Base-by-base conservation (phyloP, 352 stramenopile species). In the Phytophthora cactorum region DNA sequence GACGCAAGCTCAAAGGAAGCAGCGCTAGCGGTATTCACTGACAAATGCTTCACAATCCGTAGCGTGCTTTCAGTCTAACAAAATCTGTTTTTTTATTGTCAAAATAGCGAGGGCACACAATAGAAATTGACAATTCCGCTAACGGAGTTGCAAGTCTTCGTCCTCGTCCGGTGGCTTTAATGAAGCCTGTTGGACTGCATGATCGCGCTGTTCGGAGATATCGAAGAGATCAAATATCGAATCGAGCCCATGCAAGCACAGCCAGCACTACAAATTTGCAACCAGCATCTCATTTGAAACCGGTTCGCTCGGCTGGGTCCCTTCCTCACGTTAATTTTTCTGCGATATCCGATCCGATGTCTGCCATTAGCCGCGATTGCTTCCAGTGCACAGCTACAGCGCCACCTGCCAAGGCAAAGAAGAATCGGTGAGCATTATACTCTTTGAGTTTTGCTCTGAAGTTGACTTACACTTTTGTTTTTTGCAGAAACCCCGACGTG, bases 151-250 rank as follows among this genome's bases (percentile, higher is more conserved):
- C 66, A 14, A 77, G 59, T 22, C 54, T 93, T 41, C 76, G 75
- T 14, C 46, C 72, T 41, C 74, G 76, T 5, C 63, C 74, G 12
- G 74, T 89, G 22, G 27, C 72, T 31, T 65, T 78, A 28, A 72
- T 83, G 36, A 86, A 89, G 8, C 52, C 84, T 59, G 78, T 91
- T n/a, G 65, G 68, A 5, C 68, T 68, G 11, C 86, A 81, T 22
- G 85, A 91, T 36, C 79, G 85, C 29, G 81, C 81, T 4, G 85
- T 91, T 52, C 81, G 85, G 7, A 91, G 79, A 58, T 93, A 89
- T 59, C 78, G 83, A 17, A 78, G 79, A 31, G 78, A 93, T 56
- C 62, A 89, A 50, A 89, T 91, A 39, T 81, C 78, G 9, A 78
- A 90, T 58, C 81, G 85, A 6, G 86, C 81, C 15, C 73, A 86